Percentiles rank a stretch among this genome's conserved stretches.
Evolutionary conservation across 2,329 filamentous ascomycete species (phyloP).

Genomic region (Cytospora mali): DNA sequence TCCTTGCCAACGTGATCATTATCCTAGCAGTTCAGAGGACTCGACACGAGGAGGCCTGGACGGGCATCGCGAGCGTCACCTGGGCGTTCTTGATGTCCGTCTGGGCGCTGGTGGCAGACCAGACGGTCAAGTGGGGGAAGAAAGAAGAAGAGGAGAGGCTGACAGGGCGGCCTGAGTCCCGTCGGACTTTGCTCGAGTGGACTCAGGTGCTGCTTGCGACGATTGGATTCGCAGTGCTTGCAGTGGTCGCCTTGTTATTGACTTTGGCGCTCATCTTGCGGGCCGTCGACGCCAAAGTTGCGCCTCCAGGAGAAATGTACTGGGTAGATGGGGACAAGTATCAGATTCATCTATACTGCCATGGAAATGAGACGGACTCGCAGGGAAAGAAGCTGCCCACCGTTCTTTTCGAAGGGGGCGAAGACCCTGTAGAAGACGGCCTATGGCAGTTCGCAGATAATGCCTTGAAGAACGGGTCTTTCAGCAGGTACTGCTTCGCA

Average conservation of each 20-base stretch:
- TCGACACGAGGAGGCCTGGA: slow-evolving; percentile 84
- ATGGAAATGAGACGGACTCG: slow-evolving; percentile 67
- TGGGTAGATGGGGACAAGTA: slow-evolving; percentile 85
- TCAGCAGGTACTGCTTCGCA: slow-evolving; percentile 90
- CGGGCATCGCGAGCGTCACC: slow-evolving; percentile 81
- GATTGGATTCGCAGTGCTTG: slow-evolving; percentile 69
- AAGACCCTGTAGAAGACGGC: slow-evolving; percentile 75
- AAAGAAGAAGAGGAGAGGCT: slow-evolving; percentile 88
- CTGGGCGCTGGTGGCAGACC: slow-evolving; percentile 79
- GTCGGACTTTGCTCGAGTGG: slow-evolving; percentile 84
- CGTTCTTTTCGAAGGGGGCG: slow-evolving; percentile 82
- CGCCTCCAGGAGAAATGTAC: slow-evolving; percentile 73
- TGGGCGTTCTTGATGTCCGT: slow-evolving; percentile 80
- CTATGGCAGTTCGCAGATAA: slow-evolving; percentile 80
- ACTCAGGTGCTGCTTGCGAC: slow-evolving; percentile 75
- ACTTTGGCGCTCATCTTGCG: slow-evolving; percentile 80
- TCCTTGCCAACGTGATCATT: slow-evolving; percentile 77
- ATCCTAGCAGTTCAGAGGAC: slow-evolving; percentile 75
- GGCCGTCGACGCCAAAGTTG: slow-evolving; percentile 74
- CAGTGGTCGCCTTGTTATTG: slow-evolving; percentile 70
- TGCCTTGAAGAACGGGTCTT: slow-evolving; percentile 76
- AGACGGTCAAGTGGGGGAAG: slow-evolving; percentile 89
- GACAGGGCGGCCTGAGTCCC: slow-evolving; percentile 84
- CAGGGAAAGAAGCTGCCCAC: slow-evolving; percentile 68
- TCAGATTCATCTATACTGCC: slow-evolving; percentile 81